Evolutionary conservation across 805 yeast genomes (phyloP), one percentile per base, ranked within the genome.

Genomic region (Nakazawaea laoshanensis): DNA sequence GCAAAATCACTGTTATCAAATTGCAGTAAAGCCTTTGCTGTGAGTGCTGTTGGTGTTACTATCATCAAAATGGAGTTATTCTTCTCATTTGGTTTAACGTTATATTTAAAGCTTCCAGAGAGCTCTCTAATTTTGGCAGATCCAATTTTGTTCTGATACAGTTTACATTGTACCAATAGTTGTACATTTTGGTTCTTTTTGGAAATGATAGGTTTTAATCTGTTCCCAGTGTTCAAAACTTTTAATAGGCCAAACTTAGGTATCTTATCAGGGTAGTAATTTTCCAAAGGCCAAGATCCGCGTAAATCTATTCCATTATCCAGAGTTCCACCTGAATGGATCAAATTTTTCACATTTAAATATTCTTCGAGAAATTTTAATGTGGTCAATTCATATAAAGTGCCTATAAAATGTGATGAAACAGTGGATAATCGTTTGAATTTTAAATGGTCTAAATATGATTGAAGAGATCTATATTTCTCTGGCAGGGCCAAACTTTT

Each of bases 291-390:
- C 79, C 80, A 73, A 26, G 55, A 55, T 0, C 78, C 79, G 14
- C 67, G 46, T 4, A 75, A 46, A 44, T 75, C 82, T 4, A 74
- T 54, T 0, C 82, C 82, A 33, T 65, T 59, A 42, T 75, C 82
- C 31, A 64, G 62, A 2, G 73, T 57, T 2, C 80, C 77, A 1
- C 82, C 82, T 24, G 59, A 63, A 26, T 70, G 64, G 2, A 55
- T 39, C 29, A 72, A 36, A 21, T 57, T 46, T 11, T 45, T 42
- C 27, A 70, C 56, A 13, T 58, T 48, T 17, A 72, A 54, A n/a
- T 49, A 42, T 2, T 50, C 30, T 36, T 58, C 55, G 4, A 75
- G 49, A 22, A 60, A 53, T 4, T 54, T 53, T 40, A 63, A 56
- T 18, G 66, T 57, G 2, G 61, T 47, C 13, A 70, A 49, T 40